Conservation (phyloP, 1,284 basidiomycete genomes). For the Dichomitus squalens region DNA sequence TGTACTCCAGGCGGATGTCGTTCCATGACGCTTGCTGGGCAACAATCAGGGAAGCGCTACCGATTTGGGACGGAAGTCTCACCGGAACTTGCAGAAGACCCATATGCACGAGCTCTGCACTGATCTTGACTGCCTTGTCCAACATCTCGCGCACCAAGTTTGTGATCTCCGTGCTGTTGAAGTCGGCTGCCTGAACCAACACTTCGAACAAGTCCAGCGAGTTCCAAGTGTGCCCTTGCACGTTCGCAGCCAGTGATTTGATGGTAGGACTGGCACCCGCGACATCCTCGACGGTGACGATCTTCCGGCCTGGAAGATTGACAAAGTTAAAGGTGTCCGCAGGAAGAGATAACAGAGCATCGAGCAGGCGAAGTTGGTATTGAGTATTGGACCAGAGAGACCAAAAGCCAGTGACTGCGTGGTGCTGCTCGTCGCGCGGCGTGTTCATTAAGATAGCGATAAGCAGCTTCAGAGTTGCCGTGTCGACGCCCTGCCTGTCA, state of each 20-base stretch:
- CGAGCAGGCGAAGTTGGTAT: conserved; percentile 86
- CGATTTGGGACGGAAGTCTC: conserved; percentile 37
- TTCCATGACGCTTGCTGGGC: conserved; percentile 81
- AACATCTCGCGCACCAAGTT: conserved; percentile 85
- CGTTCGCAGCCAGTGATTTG: conserved; percentile 81
- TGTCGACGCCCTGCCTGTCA: conserved; percentile 80
- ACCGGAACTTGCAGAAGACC: conserved; percentile 90
- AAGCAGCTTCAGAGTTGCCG: conserved; percentile 78
- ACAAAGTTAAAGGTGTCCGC: conserved; percentile 93
- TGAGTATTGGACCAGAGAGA: conserved; percentile 83
- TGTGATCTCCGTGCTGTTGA: conserved; percentile 71
- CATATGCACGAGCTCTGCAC: conserved; percentile 94
- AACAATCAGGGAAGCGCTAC: not conserved
- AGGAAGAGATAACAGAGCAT: conserved; percentile 86
- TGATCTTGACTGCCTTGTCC: conserved; percentile 90
- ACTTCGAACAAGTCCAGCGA: conserved; percentile 90
- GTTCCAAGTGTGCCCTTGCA: conserved; percentile 94
- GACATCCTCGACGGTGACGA: conserved; percentile 87
- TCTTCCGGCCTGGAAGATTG: conserved; percentile 76
- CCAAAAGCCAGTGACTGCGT: conserved; percentile 83
- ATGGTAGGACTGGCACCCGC: conserved; percentile 84
- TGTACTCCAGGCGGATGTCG: conserved; percentile 84
- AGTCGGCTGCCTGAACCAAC: conserved; percentile 76
- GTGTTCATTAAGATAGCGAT: conserved; percentile 79
- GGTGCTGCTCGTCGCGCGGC: conserved; percentile 68